Conservation (phyloP, 495 filamentous ascomycete species). For the Penicillium lividum region DNA sequence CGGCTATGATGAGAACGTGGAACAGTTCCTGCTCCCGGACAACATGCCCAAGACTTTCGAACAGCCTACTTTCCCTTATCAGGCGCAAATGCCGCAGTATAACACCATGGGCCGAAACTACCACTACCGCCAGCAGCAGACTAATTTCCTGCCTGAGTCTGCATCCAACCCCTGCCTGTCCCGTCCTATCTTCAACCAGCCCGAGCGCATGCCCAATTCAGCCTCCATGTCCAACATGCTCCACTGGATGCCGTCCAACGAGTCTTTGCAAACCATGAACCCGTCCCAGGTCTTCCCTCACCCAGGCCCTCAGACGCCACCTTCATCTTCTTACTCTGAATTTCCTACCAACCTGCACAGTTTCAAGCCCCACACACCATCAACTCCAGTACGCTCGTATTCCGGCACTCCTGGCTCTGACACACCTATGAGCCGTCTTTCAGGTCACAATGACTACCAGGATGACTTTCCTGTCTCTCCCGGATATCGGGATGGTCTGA, state of each 20-base stretch:
- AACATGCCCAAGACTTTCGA: conserved; percentile 46
- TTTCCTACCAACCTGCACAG: conserved; percentile 39
- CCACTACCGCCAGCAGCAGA: conserved; percentile 38
- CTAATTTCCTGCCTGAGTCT: conserved; percentile 43
- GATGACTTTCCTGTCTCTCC: conserved; percentile 45
- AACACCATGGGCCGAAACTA: conserved; percentile 40
- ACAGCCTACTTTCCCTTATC: conserved; percentile 36
- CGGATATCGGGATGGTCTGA: conserved; percentile 36
- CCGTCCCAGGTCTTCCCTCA: conserved; percentile 35
- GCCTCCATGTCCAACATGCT: conserved; percentile 49
- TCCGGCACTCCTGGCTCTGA: conserved; percentile 42
- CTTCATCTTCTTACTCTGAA: conserved; percentile 43
- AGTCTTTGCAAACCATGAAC: conserved; percentile 46
- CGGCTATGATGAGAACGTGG: conserved; percentile 47
- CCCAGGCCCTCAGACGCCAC: conserved; percentile 41
- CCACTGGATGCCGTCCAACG: conserved; percentile 41
- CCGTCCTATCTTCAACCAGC: conserved; percentile 46
- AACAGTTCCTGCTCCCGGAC: conserved; percentile 44
- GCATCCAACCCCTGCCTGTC: conserved; percentile 46
- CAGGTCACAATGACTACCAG: conserved; percentile 38
- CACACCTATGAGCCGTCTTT: conserved; percentile 43
- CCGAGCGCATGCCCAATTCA: conserved; percentile 41
- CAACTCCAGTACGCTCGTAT: conserved; percentile 43
- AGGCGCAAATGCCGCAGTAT: conserved; percentile 40
- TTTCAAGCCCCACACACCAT: conserved; percentile 44